Conservation (phyloP, 805 yeast species). For the Sungouiella thailandica region DNA sequence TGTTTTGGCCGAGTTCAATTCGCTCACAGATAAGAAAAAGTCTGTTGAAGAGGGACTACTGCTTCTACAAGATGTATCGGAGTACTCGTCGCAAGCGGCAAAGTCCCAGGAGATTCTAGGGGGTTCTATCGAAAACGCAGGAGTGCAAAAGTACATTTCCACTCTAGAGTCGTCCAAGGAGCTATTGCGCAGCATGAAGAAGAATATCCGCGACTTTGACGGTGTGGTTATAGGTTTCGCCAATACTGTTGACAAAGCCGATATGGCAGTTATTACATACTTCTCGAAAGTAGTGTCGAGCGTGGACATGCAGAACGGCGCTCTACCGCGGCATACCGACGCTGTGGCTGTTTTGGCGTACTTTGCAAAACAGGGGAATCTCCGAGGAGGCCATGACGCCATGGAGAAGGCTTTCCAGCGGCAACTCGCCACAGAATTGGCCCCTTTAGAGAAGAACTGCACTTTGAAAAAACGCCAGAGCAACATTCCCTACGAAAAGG, state of each 20-base stretch:
- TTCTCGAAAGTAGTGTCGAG: conserved; percentile 28
- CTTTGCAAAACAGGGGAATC: conserved; percentile 8
- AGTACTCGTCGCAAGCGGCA: conserved; percentile 42
- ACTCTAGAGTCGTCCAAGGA: conserved; percentile 36
- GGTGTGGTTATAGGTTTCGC: conserved; percentile 64
- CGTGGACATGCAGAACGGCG: conserved; percentile 5
- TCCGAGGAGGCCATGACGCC: conserved; percentile 11
- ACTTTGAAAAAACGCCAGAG: conserved; percentile 30
- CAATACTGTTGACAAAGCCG: conserved; percentile 52
- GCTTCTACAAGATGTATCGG: conserved; percentile 48
- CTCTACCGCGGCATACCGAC: conserved; percentile 7
- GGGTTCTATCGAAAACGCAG: conserved; percentile 34
- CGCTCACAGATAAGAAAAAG: conserved; percentile 47
- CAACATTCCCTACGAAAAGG: conserved; percentile 52
- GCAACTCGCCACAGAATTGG: conserved; percentile 5
- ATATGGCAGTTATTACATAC: conserved; percentile 46
- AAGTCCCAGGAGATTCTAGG: conserved; percentile 33
- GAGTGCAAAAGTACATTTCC: conserved; percentile 32
- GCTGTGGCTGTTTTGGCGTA: conserved; percentile 8
- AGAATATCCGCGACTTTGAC: conserved; percentile 48
- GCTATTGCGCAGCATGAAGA: conserved; percentile 41
- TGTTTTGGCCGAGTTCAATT: conserved; percentile 56
- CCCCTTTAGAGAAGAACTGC: conserved; percentile 41
- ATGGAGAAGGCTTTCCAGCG: conserved; percentile 10
- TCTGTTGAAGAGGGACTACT: conserved; percentile 55